Conservation (phyloP, 1,284 basidiomycete genomes). For the Cryptococcus neoformans region DNA sequence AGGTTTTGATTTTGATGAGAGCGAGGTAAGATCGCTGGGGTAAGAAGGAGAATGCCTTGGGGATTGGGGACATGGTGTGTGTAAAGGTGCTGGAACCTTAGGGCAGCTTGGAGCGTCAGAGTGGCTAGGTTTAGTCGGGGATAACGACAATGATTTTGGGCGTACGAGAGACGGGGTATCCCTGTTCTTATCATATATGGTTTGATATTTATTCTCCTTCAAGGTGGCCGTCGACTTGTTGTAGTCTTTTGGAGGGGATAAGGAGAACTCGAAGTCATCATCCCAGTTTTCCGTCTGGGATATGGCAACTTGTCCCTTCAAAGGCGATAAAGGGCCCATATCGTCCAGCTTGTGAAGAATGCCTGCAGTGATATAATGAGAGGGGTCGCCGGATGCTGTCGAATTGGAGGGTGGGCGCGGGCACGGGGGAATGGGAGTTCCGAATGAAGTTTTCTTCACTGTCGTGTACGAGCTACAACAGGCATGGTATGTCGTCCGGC, state of each 20-base stretch:
- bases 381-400: not conserved
- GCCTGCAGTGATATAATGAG: not conserved
- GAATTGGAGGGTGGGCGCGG: not conserved
- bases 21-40: conserved; percentile 8
- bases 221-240: conserved; percentile 6
- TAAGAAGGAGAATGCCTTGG: conserved; percentile 14
- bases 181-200: conserved; percentile 1
- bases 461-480: too few species aligned
- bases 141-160: not conserved
- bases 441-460: not conserved
- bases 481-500: too few species aligned
- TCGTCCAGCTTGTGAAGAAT: too few species aligned
- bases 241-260: conserved; percentile 18
- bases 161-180: not conserved
- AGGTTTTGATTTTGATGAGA: conserved; percentile 10
- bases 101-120: not conserved
- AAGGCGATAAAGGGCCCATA: too few species aligned
- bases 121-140: not conserved
- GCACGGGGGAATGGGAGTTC: not conserved
- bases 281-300: conserved; percentile 45
- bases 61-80: conserved; percentile 2
- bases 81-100: conserved; percentile 14
- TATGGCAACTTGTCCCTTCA: too few species aligned
- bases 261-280: conserved; percentile 46
- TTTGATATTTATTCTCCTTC: not conserved